Evolutionary conservation across 352 stramenopile species (phyloP).

Genomic region (Blastocystis sp.): DNA sequence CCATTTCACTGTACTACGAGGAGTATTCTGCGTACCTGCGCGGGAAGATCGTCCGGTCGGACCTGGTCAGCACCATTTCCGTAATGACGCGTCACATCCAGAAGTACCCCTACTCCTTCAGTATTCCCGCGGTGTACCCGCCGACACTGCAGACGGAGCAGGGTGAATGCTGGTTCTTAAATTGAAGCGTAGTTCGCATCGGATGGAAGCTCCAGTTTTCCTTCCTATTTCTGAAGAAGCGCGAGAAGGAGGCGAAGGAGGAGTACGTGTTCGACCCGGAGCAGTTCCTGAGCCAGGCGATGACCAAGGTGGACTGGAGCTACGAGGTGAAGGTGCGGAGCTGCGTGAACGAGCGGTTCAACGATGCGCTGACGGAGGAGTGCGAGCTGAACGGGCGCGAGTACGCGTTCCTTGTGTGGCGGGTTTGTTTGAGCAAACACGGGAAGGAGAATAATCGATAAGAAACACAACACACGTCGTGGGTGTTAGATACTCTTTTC

Average conservation of each 20-base stretch:
- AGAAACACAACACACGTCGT: neutral
- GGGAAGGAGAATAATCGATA: neutral
- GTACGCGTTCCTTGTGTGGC: neutral
- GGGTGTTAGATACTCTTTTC: neutral
- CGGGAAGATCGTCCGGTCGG: constrained; percentile 24
- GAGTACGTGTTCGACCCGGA: constrained; percentile 30
- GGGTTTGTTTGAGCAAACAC: neutral
- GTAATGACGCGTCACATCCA: neutral
- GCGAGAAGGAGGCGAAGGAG: neutral
- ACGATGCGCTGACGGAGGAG: neutral
- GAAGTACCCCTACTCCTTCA: constrained; percentile 56
- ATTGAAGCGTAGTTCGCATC: constrained; percentile 6
- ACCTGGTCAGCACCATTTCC: constrained; percentile 20
- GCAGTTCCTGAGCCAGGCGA: constrained; percentile 16
- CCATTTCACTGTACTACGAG: constrained; percentile 55
- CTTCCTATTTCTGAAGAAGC: constrained; percentile 46
- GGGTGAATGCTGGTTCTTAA: neutral
- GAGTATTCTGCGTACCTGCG: constrained; percentile 47
- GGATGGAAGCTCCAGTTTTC: constrained; percentile 52
- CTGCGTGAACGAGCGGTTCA: constrained; percentile 39
- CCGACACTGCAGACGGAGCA: constrained; percentile 20
- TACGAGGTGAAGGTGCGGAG: constrained; percentile 47
- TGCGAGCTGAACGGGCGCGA: neutral
- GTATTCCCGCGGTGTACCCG: constrained; percentile 51
- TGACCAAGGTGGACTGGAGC: constrained; percentile 54